Base-by-base conservation (phyloP, 768 basidiomycete species). In the Amanita rubescens region DNA sequence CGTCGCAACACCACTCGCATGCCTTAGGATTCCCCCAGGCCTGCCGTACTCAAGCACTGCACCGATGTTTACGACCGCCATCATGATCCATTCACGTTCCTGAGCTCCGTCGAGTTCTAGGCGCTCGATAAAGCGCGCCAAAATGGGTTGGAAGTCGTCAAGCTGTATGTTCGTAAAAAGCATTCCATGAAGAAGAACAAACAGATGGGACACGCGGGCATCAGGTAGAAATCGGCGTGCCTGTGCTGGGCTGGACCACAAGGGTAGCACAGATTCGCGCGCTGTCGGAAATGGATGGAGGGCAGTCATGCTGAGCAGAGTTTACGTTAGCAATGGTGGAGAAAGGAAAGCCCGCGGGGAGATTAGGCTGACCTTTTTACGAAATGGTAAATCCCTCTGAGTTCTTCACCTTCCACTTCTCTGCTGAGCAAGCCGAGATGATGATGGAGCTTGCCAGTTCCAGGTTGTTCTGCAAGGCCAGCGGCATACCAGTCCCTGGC, bases 41-140 rank as follows among this genome's bases (percentile, higher is more conserved):
- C 82, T 76, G 32, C 96, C 95, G 60, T 94, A 98, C 67, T 98
- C 94, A 61, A 97, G 72, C 8, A 96, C 67, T 0, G 88, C 80
- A 3, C 81, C 76, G 30, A 97, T 75, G 65, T 95, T 95, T 59
- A 91, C 75, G 43, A 87, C 72, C 0, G 82, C 95, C 91, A 98
- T 95, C 87, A 94, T 93, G 60, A 91, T 85, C 96, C 96, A 99
- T 53, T 95, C 91, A 25, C 85, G 82, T 63, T 85, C 87, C 58
- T 88, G 81, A 0, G 82, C 85, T 9, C 80, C 82, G 56, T 94
- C 90, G 54, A 94, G 85, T 49, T 84, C 77, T 2, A 95, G 78
- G 37, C 90, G 85, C 66, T 95, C 94, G 34, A 93, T 76, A 65
- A 94, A 89, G 17, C 92, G 85, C 1, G 85, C 87, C 22, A 94